These are phyloP conservation scores for Moesziomyces sp. DNA, from an alignment of 1,284 basidiomycete genomes.

Conservation along the genomic window DNA sequence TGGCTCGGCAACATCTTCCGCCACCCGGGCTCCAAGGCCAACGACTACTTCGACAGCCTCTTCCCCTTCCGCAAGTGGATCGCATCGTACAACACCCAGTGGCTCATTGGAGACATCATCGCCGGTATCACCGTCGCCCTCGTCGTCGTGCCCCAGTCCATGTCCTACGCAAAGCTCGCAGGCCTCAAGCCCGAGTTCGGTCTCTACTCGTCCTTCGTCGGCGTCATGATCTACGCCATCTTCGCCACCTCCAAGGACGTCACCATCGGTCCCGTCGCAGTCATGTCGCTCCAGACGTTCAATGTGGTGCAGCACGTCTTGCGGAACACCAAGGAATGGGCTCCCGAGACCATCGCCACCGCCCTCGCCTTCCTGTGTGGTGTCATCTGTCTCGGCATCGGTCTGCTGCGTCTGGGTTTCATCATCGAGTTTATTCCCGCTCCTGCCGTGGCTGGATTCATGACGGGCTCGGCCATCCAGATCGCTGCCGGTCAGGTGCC, in stretches of 20 bases:
- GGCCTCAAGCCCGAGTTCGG: slow-evolving; percentile 87
- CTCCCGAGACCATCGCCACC: slow-evolving; percentile 80
- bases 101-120: slow-evolving; percentile 68
- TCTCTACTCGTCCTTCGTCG: slow-evolving; percentile 94
- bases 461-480: slow-evolving; percentile 70
- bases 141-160: slow-evolving; percentile 67
- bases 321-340: slow-evolving; percentile 22
- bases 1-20: slow-evolving; percentile 51
- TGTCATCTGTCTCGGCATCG: slow-evolving; percentile 90
- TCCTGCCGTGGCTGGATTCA: slow-evolving; percentile 89
- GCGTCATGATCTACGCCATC: slow-evolving; percentile 77
- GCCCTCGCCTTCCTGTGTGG: slow-evolving; percentile 88
- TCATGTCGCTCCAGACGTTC: slow-evolving; percentile 93
- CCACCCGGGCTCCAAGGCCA: slow-evolving; percentile 40
- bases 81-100: slow-evolving; percentile 66
- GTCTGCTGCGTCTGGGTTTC: slow-evolving; percentile 92
- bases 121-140: slow-evolving; percentile 69
- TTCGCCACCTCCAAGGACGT: slow-evolving; percentile 68
- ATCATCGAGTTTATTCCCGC: slow-evolving; percentile 92
- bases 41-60: slow-evolving; percentile 60
- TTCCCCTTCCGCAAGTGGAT: slow-evolving; percentile 68
- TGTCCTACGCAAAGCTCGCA: slow-evolving; percentile 79
- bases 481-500: slow-evolving; percentile 66
- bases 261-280: slow-evolving; percentile 73
- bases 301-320: slow-evolving; percentile 69